These are phyloP conservation scores for Lentinula novae-zelandiae DNA, from an alignment of 1,284 basidiomycete genomes.

Conservation along the genomic window DNA sequence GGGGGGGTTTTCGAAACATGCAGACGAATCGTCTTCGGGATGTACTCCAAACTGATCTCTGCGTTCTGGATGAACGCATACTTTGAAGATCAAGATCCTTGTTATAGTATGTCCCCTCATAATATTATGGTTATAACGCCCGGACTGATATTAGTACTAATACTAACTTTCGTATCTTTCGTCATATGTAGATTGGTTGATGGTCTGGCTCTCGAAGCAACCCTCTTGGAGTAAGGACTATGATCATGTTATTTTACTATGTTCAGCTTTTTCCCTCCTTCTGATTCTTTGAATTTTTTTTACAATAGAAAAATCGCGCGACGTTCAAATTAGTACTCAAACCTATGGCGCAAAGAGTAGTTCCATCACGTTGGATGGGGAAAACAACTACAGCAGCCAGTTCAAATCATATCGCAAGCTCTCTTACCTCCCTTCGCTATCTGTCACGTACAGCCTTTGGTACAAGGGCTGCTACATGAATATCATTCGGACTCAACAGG, in stretches of 20 bases:
- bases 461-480: constrained; percentile 45
- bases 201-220: constrained; percentile 58
- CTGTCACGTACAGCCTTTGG: constrained; percentile 44
- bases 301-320: constrained; percentile 38
- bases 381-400: constrained; percentile 22
- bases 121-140: not conserved
- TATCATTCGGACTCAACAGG: constrained; percentile 33
- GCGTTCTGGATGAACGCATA: constrained; percentile 61
- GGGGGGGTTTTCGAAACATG: constrained; percentile 58
- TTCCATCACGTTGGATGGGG: constrained; percentile 33
- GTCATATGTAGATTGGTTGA: constrained; percentile 47
- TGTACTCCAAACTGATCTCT: constrained; percentile 42
- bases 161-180: too few species aligned
- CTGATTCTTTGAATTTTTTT: not conserved
- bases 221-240: constrained; percentile 37
- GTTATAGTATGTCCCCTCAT: constrained; percentile 45
- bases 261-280: too few species aligned
- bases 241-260: not conserved
- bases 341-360: constrained; percentile 33
- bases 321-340: constrained; percentile 48
- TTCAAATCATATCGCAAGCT: constrained; percentile 29
- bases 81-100: constrained; percentile 55
- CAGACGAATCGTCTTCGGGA: constrained; percentile 39
- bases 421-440: constrained; percentile 44
- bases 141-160: too few species aligned